phyloP scores from a whole-genome alignment of 805 yeast species.

The Hyphopichia homilentoma region DNA sequence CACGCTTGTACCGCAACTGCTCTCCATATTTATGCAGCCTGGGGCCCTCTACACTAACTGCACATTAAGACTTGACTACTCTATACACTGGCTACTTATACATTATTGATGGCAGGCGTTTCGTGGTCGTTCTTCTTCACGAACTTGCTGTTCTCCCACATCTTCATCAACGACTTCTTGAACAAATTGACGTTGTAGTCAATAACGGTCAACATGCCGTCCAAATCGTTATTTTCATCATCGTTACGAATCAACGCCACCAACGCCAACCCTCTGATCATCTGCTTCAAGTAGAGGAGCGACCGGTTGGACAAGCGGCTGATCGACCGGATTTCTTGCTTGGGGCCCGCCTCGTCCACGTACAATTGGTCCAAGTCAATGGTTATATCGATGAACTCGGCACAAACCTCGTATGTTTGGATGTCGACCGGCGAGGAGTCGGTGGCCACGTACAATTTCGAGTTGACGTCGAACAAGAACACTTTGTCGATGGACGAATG shows the following conservation, averaged over 20 bases:
- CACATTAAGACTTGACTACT: too few relatives aligned
- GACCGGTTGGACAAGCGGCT: conserved; percentile 80
- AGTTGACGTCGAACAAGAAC: conserved; percentile 84
- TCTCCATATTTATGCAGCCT: too few relatives aligned
- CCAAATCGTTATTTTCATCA: conserved; percentile 39
- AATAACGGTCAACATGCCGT: conserved; percentile 54
- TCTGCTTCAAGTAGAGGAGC: conserved; percentile 78
- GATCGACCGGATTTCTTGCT: conserved; percentile 54
- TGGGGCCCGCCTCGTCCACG: conserved; percentile 19
- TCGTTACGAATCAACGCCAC: conserved; percentile 82
- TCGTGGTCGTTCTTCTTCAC: too few relatives aligned
- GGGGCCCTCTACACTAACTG: too few relatives aligned
- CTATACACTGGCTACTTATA: too few relatives aligned
- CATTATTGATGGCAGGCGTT: too few relatives aligned
- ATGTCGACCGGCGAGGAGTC: conserved; percentile 95
- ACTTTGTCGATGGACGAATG: conserved; percentile 91
- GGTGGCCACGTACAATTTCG: conserved; percentile 93
- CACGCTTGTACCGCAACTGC: too few relatives aligned
- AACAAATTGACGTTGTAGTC: conserved; percentile 87
- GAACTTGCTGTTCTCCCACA: conserved; percentile 50
- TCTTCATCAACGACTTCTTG: conserved; percentile 68
- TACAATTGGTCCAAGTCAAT: conserved; percentile 80
- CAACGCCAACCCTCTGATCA: conserved; percentile 89
- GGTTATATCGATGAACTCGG: conserved; percentile 93
- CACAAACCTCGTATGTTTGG: conserved; percentile 93